Conservation (phyloP, 2,329 filamentous ascomycete species). For the Cercospora sojina region DNA sequence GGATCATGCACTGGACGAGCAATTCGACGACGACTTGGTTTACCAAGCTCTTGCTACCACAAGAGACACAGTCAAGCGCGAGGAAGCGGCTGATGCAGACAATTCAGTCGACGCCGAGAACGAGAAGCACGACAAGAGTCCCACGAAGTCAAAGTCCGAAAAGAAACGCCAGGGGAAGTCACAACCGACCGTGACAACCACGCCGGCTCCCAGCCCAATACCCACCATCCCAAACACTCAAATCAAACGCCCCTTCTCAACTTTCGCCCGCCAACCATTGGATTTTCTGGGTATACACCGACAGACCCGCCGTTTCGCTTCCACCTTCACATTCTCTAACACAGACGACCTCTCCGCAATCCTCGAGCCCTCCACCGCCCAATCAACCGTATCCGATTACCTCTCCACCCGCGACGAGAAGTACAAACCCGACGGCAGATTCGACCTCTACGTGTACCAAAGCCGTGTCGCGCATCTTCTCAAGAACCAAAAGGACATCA, state of each 20-base stretch:
- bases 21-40: too few relatives aligned
- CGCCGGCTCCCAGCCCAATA: not conserved
- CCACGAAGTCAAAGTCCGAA: too few relatives aligned
- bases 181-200: not conserved
- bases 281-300: not conserved
- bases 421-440: constrained; percentile 1
- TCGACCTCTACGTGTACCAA: not conserved
- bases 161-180: too few relatives aligned
- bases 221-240: not conserved
- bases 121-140: not conserved
- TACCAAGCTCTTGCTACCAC: constrained; percentile 12
- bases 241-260: constrained; percentile 17
- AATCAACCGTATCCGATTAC: constrained; percentile 30
- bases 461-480: constrained; percentile 23
- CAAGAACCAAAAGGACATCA: constrained; percentile 6
- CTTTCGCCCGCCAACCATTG: constrained; percentile 1
- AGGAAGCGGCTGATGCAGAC: constrained; percentile 9
- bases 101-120: not conserved
- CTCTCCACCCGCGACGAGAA: constrained; percentile 22
- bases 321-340: not conserved
- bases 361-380: constrained; percentile 20
- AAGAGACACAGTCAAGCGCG: constrained; percentile 7
- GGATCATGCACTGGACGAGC: too few relatives aligned
- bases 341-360: constrained; percentile 1
- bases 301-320: not conserved